Evolutionary conservation across 2,329 filamentous ascomycete genomes (phyloP).

Genomic region (Aspergillus floridensis): DNA sequence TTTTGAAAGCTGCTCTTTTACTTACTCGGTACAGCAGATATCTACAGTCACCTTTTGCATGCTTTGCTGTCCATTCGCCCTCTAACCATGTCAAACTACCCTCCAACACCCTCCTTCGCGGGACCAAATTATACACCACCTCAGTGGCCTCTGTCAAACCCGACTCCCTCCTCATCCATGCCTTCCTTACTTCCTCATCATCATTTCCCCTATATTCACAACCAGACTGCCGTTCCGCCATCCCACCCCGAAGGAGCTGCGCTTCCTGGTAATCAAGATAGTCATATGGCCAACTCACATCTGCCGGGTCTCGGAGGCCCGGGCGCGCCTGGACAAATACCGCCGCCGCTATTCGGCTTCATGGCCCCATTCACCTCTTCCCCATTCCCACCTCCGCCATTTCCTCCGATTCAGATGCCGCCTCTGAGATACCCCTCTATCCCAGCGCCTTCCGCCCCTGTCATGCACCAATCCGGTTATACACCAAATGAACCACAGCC

Average conservation of each 20-base stretch:
- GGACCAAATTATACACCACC: slow-evolving; percentile 31
- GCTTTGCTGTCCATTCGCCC: background rate
- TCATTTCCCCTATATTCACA: slow-evolving; percentile 25
- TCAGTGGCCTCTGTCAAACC: slow-evolving; percentile 37
- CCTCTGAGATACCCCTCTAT: slow-evolving; percentile 22
- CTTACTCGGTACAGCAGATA: slow-evolving; percentile 7
- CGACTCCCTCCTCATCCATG: slow-evolving; percentile 21
- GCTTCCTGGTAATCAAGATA: slow-evolving; percentile 21
- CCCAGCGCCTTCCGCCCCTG: slow-evolving; percentile 17
- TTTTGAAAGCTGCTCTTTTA: slow-evolving; percentile 8
- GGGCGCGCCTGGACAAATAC: slow-evolving; percentile 21
- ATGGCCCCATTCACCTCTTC: slow-evolving; percentile 34
- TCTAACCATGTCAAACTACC: slow-evolving; percentile 49
- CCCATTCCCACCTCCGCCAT: slow-evolving; percentile 30
- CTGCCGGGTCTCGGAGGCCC: slow-evolving; percentile 31
- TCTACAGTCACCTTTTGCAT: background rate
- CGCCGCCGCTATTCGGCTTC: slow-evolving; percentile 31
- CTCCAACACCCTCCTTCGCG: slow-evolving; percentile 45
- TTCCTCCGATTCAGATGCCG: slow-evolving; percentile 32
- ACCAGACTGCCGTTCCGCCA: slow-evolving; percentile 24
- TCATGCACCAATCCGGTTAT: slow-evolving; percentile 8
- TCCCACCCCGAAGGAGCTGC: slow-evolving; percentile 12
- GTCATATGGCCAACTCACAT: slow-evolving; percentile 28
- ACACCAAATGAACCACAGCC: slow-evolving; percentile 11
- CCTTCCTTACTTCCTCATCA: slow-evolving; percentile 25